Base-by-base conservation (phyloP, 805 yeast species). In the Hanseniaspora singularis region DNA sequence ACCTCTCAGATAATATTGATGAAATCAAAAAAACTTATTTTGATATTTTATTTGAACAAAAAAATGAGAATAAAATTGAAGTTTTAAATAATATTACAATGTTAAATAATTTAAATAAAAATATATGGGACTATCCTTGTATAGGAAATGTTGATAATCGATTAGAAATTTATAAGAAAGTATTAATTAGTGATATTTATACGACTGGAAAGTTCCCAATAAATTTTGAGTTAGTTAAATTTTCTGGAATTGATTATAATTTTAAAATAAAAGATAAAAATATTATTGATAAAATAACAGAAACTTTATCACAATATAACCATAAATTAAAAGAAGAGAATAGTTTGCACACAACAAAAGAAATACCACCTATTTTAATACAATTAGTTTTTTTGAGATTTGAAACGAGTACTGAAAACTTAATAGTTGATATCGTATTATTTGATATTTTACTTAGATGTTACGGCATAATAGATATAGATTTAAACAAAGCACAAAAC, bases 51-150 rank as follows among this genome's bases (percentile, higher is more conserved):
- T 19, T 38, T 10, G 26, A 24, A 14, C 30, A 14, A 15, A 23
- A 28, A 2, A 12, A 15, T 11, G 19, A 11, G 2, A 27, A 46
- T 4, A 22, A 22, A 16, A 20, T 10, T 7, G 23, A 31, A 9
- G 34, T 41, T 15, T 43, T 63, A 5, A 60, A 60, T n/a, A 52
- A 64, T 16, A 59, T 57, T 28, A 59, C 64, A 9, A 56, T 64
- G 2, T 42, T 60, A 12, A 50, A 49, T 20, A 53, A 50, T 27
- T 23, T 57, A 20, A 53, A 49, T 34, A 58, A 55, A 39, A 47
- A 58, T 10, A 51, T 61, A 5, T 61, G 64, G 63, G 65, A 62
- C 33, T 59, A 64, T 11, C 49, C 58, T 2, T 34, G 32, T 24
- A 31, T 47, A 2, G 38, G 34, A 15, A 36, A 18, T 28, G 30